Evolutionary conservation across 2,329 filamentous ascomycete species (phyloP).

Genomic region (Drechslera avenae): DNA sequence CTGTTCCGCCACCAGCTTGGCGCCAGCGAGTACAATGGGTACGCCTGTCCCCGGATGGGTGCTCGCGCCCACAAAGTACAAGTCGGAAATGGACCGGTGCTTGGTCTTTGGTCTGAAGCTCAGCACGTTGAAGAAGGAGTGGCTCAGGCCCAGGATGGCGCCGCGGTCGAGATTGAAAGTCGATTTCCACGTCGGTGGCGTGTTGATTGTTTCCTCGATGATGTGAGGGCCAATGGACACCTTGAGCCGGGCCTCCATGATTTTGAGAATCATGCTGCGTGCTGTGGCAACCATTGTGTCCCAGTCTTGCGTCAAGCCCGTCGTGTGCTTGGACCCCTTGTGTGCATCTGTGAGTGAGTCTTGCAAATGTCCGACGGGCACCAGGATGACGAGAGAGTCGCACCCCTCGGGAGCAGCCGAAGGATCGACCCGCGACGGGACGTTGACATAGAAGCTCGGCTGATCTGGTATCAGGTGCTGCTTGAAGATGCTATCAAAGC

Average conservation of each 20-base stretch:
- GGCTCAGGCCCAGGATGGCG: slow-evolving; percentile 72
- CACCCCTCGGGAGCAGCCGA: slow-evolving; percentile 68
- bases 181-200: slow-evolving; percentile 66
- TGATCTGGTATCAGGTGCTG: slow-evolving; percentile 68
- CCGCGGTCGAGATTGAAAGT: slow-evolving; percentile 77
- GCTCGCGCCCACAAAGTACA: slow-evolving; percentile 76
- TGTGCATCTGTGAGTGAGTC: slow-evolving; percentile 48
- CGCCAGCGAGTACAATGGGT: slow-evolving; percentile 72
- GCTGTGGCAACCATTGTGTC: slow-evolving; percentile 63
- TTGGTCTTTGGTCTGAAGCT: slow-evolving; percentile 67
- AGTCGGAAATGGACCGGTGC: slow-evolving; percentile 55
- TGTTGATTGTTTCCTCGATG: slow-evolving; percentile 67
- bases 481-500: slow-evolving; percentile 78
- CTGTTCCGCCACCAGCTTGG: slow-evolving; percentile 65
- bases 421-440: slow-evolving; percentile 71
- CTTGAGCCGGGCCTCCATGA: slow-evolving; percentile 65
- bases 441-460: slow-evolving; percentile 78
- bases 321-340: slow-evolving; percentile 47
- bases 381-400: slow-evolving; percentile 71
- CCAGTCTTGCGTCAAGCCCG: slow-evolving; percentile 63
- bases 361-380: slow-evolving; percentile 72
- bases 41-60: slow-evolving; percentile 79
- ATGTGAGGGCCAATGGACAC: slow-evolving; percentile 59
- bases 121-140: slow-evolving; percentile 76
- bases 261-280: slow-evolving; percentile 64